Percentiles rank a stretch among this genome's conserved stretches.
phyloP scores from a whole-genome alignment of 345 rosid genomes.

The Kernera saxatilis region DNA sequence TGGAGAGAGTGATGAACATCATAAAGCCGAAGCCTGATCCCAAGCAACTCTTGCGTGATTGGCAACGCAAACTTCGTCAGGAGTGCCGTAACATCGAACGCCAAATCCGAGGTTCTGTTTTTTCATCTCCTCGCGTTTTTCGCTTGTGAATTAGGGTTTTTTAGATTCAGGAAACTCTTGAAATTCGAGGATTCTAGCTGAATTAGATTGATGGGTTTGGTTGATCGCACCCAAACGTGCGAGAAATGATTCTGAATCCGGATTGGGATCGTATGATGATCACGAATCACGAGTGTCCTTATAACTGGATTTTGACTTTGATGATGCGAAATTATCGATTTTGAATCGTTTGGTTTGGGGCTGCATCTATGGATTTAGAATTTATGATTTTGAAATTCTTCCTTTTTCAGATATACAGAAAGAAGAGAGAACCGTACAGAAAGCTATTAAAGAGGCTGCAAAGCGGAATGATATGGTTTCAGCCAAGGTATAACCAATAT shows the following conservation, averaged over 20 bases:
- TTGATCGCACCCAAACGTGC: neutral
- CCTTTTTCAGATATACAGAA: slow-evolving; percentile 70
- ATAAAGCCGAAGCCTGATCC: slow-evolving; percentile 85
- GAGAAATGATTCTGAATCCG: neutral
- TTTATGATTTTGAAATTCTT: neutral
- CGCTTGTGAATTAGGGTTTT: slow-evolving; percentile 5
- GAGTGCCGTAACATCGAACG: slow-evolving; percentile 90
- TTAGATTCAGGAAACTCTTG: neutral
- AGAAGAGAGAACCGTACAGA: slow-evolving; percentile 81
- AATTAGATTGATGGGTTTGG: neutral
- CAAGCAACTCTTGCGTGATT: slow-evolving; percentile 72
- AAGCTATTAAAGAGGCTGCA: slow-evolving; percentile 87
- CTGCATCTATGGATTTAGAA: neutral
- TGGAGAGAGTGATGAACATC: slow-evolving; percentile 81
- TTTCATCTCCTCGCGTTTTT: neutral
- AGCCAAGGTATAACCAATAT: slow-evolving; percentile 52
- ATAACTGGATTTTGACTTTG: neutral
- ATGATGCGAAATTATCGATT: neutral
- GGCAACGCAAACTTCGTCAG: slow-evolving; percentile 92
- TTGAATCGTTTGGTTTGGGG: neutral
- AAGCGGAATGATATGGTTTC: slow-evolving; percentile 87
- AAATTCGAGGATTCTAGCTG: neutral
- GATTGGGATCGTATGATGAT: neutral
- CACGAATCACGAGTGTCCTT: neutral
- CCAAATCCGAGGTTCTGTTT: slow-evolving; percentile 73